phyloP scores from a whole-genome alignment of 169 alveolate species.

The Hepatocystis sp. region DNA sequence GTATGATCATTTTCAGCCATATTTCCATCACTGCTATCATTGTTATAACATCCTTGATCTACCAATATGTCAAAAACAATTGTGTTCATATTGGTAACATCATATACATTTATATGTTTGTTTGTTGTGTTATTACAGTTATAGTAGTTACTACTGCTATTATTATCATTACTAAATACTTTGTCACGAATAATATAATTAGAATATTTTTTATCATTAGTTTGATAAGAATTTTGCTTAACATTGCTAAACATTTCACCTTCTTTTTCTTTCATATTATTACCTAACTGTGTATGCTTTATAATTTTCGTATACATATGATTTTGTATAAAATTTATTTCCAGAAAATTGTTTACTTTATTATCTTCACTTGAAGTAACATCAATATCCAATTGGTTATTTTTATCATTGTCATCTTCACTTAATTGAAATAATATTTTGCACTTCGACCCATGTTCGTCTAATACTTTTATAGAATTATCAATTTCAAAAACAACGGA shows the following conservation, averaged over 20 bases:
- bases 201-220: not conserved
- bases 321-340: constrained; percentile 56
- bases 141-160: too few relatives aligned
- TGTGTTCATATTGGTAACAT: constrained; percentile 69
- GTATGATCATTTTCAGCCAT: constrained; percentile 29
- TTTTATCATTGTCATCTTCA: constrained; percentile 44
- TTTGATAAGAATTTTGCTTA: constrained; percentile 1
- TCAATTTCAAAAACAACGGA: constrained; percentile 72
- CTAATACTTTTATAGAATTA: constrained; percentile 77
- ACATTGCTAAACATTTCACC: constrained; percentile 2
- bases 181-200: not conserved
- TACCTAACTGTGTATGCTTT: constrained; percentile 2
- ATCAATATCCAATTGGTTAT: not conserved
- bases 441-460: constrained; percentile 69
- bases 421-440: constrained; percentile 64
- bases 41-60: constrained; percentile 69
- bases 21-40: constrained; percentile 14
- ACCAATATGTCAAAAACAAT: constrained; percentile 66
- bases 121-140: not conserved
- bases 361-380: not conserved
- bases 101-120: constrained; percentile 65
- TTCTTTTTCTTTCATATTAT: constrained; percentile 17
- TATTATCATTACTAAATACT: not conserved
- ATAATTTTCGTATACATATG: constrained; percentile 64
- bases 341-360: constrained; percentile 47